Base-by-base conservation (phyloP, 441 rosid species). In the Pelargonium myrrhifolium region DNA sequence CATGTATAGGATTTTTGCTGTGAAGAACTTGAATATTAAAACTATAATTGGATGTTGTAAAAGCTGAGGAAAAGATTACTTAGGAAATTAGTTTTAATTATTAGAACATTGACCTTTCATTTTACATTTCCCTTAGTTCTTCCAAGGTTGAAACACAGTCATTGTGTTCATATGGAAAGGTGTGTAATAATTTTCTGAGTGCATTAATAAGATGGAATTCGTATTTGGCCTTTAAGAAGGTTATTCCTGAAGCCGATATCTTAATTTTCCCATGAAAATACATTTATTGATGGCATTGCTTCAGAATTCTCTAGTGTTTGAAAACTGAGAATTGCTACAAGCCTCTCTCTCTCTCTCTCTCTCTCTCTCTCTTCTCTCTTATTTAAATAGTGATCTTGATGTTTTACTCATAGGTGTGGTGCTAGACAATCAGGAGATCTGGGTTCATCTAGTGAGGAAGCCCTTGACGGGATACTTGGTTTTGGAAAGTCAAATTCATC, bases 391-490 rank as follows among this genome's bases (percentile, higher is more conserved):
- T 22, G 63, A 68, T 39, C 10, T 26, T 17, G 56, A 18, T 67
- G 14, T 66, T 72, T 66, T 42, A 75, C 58, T 66, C 35, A 64
- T 73, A 92, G 99, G 78, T 94, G 98, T 87, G 97, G 99, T 53
- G 89, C 87, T 65, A 85, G 85, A 75, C 98, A 92, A 72, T 86
- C 89, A 17, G 99, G 99, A 51, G 82, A 89, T 72, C 81, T 94
- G 58, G 88, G 85, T 74, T 78, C 92, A 62, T 80, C 88, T 72
- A 85, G 77, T 74, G 90, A 89, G 75, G 96, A 79, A 74, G 98
- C 99, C 72, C 91, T 94, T 67, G 98, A 89, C 72, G 99, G 99
- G 61, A 89, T 94, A 75, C 92, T 94, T 84, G 99, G 98, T 64
- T 94, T 94, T 87, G 99, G 99, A 64, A 92, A 89, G 88, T 73